Base-by-base conservation (phyloP, 768 basidiomycete species). In the Lactifluus hygrophoroides region DNA sequence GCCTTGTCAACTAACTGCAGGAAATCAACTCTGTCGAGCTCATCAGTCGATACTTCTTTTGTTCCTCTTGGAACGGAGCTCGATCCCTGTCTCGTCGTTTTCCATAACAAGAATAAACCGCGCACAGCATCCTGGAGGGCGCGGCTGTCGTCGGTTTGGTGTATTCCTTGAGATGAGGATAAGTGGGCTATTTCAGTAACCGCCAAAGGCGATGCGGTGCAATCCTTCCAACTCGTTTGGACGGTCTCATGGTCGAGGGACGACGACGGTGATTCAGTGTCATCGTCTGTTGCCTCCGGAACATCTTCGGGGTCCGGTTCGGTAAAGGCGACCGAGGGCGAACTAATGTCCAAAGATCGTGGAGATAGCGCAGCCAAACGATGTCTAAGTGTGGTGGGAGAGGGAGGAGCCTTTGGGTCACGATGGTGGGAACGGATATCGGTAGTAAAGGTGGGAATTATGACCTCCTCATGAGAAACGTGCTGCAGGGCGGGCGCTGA, bases 331-430 rank as follows among this genome's bases (percentile, higher is more conserved):
- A 0, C 16, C 0, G 32, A 35, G 35, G 45, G 43, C 17, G 54
- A 51, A 34, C 49, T 56, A 10, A 8, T 40, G 19, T 28, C 19
- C 19, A 35, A 21, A 17, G 10, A n/a, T 17, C 70, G 66, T 27
- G 69, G 69, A 19, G 69, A 66, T 38, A 71, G 55, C 4, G 62
- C 57, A 23, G 69, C 49, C 14, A 73, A 63, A 5, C 68, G 64
- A 35, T 62, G 62, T 8, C 71, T 62, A 27, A 73, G 55, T 1
- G 60, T 64, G 28, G 61, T 54, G 27, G 71, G 71, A 16, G 70
- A 72, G 5, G 71, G 69, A 2, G 71, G 70, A 9, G 66, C 69
- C 54, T 66, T 68, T 7, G 61, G 60, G 35, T 63, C 54, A n/a
- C 46, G 61, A 38, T 51, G 32, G 2, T 58, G 66, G 5, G 59